A percentile compares a stretch with the other conserved stretches of the same genome.
Evolutionary conservation across 2,329 filamentous ascomycete species (phyloP).

Genomic region (Albophoma yamanashiensis): DNA sequence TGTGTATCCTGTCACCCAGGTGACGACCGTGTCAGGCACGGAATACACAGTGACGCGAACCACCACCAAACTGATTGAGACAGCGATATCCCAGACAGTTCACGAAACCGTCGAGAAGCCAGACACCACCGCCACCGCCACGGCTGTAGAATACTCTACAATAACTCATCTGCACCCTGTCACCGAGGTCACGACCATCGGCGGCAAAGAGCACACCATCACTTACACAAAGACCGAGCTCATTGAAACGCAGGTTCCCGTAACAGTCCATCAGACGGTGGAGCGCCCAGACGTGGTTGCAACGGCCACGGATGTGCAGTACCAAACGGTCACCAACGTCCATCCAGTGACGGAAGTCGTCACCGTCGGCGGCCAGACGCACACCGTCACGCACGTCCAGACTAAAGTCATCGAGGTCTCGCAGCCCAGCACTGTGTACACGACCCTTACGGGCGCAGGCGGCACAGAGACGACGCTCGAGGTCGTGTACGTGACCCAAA

Average conservation of each 20-base stretch:
- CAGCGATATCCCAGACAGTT: conserved; percentile 16
- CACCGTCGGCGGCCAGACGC: conserved; percentile 20
- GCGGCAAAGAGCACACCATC: conserved; percentile 24
- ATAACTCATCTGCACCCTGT: conserved; percentile 24
- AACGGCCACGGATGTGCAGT: conserved; percentile 9
- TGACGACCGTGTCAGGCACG: conserved; percentile 16
- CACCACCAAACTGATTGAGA: conserved; percentile 13
- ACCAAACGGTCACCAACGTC: conserved; percentile 30
- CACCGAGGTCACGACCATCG: conserved; percentile 31
- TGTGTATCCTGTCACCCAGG: conserved; percentile 20
- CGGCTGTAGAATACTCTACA: conserved; percentile 24
- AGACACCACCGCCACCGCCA: conserved; percentile 6
- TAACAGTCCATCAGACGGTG: conserved; percentile 20
- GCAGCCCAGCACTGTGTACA: conserved; percentile 17
- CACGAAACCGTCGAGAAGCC: conserved; percentile 7
- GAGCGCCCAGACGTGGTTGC: conserved; percentile 3
- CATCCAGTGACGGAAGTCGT: conserved; percentile 19
- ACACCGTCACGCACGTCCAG: conserved; percentile 10
- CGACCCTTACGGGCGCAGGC: conserved; percentile 26
- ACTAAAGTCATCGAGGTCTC: conserved; percentile 18
- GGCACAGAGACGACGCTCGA: conserved; percentile 20
- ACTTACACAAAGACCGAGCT: conserved; percentile 27
- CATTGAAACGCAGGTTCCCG: conserved; percentile 16
- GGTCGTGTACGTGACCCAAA: conserved; percentile 30
- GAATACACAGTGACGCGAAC: conserved; percentile 11